These are phyloP conservation scores for Epichloe hybrida DNA, from an alignment of 2,329 filamentous ascomycete genomes.

Conservation along the genomic window DNA sequence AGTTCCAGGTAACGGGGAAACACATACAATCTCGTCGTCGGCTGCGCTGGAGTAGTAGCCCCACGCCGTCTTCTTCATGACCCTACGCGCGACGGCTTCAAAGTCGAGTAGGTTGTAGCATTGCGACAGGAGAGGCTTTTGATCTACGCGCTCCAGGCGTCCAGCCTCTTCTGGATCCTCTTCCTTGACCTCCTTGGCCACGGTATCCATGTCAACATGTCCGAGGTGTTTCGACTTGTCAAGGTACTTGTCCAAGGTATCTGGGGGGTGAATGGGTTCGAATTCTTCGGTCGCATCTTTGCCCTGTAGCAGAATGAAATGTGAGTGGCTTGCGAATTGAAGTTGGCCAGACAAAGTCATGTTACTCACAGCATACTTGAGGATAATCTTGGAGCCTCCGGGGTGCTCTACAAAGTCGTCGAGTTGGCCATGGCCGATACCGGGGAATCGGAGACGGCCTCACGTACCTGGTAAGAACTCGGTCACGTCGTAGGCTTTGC, in stretches of 20 bases:
- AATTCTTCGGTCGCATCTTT: constrained; percentile 90
- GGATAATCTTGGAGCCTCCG: constrained; percentile 80
- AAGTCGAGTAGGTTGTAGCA: constrained; percentile 96
- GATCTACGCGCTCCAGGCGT: constrained; percentile 57
- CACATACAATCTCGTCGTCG: constrained; percentile 29
- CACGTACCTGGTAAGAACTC: constrained; percentile 63
- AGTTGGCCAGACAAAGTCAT: neutral
- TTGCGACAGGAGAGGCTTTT: constrained; percentile 69
- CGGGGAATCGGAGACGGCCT: neutral
- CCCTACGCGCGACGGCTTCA: constrained; percentile 73
- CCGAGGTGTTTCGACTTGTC: constrained; percentile 77
- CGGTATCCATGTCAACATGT: constrained; percentile 76
- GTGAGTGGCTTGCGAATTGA: neutral
- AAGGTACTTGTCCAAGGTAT: constrained; percentile 77
- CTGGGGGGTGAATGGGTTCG: constrained; percentile 76
- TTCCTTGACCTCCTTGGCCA: constrained; percentile 56
- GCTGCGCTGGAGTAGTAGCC: constrained; percentile 94
- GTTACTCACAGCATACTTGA: constrained; percentile 66
- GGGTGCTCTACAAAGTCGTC: constrained; percentile 52
- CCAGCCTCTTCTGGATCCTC: constrained; percentile 47
- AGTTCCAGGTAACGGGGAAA: neutral
- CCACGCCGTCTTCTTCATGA: constrained; percentile 97
- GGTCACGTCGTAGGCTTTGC: constrained; percentile 80
- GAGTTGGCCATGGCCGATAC: neutral
- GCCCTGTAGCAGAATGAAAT: constrained; percentile 32